Evolutionary conservation across 106 monocot genomes (phyloP).

Genomic region (Apostasia shenzhenica): DNA sequence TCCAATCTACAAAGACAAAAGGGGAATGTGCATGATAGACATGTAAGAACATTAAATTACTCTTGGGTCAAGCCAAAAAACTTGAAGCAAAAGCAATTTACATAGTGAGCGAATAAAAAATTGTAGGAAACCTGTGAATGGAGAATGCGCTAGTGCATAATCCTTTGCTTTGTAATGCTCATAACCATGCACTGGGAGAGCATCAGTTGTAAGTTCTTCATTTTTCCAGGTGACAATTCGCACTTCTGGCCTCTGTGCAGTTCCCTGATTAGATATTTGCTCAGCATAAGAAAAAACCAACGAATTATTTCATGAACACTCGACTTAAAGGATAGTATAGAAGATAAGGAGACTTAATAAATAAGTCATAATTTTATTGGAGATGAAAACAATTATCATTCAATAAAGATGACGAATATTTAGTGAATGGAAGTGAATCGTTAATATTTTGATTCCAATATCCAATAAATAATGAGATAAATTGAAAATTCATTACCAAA

Average conservation of each 20-base stretch:
- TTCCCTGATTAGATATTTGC: conserved; percentile 43
- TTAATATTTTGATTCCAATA: no score
- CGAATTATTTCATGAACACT: neutral
- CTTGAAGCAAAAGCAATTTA: neutral
- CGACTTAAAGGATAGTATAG: no score
- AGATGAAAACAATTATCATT: no score
- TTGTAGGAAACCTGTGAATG: conserved; percentile 60
- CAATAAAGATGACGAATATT: no score
- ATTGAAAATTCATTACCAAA: no score
- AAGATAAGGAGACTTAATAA: no score
- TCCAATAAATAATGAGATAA: no score
- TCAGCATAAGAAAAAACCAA: neutral
- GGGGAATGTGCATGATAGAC: no score
- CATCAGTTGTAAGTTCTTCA: conserved; percentile 96
- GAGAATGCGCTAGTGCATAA: conserved; percentile 93
- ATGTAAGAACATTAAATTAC: no score
- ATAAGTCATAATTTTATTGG: no score
- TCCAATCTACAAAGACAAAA: no score
- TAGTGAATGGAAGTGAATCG: no score
- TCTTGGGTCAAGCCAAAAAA: neutral
- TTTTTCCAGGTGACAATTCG: conserved; percentile 96
- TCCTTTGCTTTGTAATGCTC: conserved; percentile 98
- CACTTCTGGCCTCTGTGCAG: conserved; percentile 86
- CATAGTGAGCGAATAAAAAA: neutral
- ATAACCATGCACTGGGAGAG: conserved; percentile 90